These are phyloP conservation scores for Irpex rosettiformis DNA, from an alignment of 1,284 basidiomycete species.

Conservation along the genomic window DNA sequence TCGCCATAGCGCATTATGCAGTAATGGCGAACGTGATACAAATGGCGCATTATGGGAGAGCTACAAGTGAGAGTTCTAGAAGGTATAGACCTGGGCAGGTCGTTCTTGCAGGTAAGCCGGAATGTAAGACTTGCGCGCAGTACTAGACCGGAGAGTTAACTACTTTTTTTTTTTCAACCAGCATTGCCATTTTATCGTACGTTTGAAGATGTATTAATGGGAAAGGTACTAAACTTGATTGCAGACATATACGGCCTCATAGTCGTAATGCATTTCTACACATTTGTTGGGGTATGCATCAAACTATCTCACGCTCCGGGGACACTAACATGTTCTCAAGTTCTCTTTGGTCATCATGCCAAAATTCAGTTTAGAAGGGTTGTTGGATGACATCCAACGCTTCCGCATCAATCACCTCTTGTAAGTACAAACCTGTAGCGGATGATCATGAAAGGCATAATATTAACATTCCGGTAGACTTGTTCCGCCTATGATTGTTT, in stretches of 20 bases:
- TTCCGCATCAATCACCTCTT: conserved; percentile 64
- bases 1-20: conserved; percentile 65
- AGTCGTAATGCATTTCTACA: conserved; percentile 31
- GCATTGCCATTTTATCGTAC: conserved; percentile 32
- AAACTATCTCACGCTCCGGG: background rate
- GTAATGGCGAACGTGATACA: conserved; percentile 69
- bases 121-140: too few relatives aligned
- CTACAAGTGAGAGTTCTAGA: conserved; percentile 36
- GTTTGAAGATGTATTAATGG: conserved; percentile 6
- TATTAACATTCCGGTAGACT: conserved; percentile 39
- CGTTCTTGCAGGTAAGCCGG: conserved; percentile 42
- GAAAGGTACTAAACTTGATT: background rate
- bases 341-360: conserved; percentile 67
- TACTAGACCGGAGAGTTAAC: too few relatives aligned
- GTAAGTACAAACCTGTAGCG: conserved; percentile 33
- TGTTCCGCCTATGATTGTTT: conserved; percentile 65
- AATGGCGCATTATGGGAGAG: conserved; percentile 46
- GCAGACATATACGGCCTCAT: conserved; percentile 70
- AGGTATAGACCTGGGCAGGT: conserved; percentile 55
- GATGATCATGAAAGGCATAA: conserved; percentile 13
- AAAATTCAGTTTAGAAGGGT: conserved; percentile 66
- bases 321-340: conserved; percentile 26
- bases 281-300: conserved; percentile 8
- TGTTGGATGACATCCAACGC: conserved; percentile 65
- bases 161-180: too few relatives aligned